Evolutionary conservation across 2,329 filamentous ascomycete species (phyloP), one percentile per base, ranked within the genome.

Genomic region (Hypoxylon sp.): DNA sequence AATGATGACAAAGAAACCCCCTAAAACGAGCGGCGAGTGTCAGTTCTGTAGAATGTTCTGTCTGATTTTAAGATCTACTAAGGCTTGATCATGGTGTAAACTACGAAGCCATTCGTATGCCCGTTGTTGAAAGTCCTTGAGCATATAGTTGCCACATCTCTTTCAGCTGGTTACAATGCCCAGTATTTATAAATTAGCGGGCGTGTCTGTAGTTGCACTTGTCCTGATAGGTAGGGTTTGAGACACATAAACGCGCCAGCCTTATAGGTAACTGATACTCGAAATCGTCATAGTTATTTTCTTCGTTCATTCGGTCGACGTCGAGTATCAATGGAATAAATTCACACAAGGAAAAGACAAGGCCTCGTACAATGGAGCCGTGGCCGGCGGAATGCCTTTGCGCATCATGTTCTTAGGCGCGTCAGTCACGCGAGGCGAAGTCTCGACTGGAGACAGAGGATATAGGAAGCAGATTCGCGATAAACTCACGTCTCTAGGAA

Each of bases 381-480:
- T 75, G 48, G 71, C 67, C 1, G 67, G 70, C 2, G 74, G 73
- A 17, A 73, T 74, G 22, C 74, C 74, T 14, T 42, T 75, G 44
- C 73, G 74, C 24, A 68, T 75, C 31, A 75, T 75, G 74, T 75
- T 70, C 59, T 11, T 75, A 3, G 74, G 74, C 5, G 74, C 74
- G 8, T 74, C 71, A 1, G 59, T 74, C 14, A 74, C 73, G n/a
- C 72, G 72, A 22, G 74, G 74, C 26, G 74, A 75, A 53, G 57
- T 67, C 14, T 74, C 73, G n/a, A 67, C 67, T 6, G 73, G 74
- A 39, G 70, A 74, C 31, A 52, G 72, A 31, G 75, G 75, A 37
- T 76, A 76, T 24, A 68, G 75, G n/a, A 73, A 72, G 39, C 66
- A 76, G n/a, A 47, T 77, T 10, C 75, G 73, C 29, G 73, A 74